Percentiles rank a stretch among this genome's conserved stretches.
Conservation (phyloP, 352 stramenopile species). For the Phytophthora parvispora region DNA sequence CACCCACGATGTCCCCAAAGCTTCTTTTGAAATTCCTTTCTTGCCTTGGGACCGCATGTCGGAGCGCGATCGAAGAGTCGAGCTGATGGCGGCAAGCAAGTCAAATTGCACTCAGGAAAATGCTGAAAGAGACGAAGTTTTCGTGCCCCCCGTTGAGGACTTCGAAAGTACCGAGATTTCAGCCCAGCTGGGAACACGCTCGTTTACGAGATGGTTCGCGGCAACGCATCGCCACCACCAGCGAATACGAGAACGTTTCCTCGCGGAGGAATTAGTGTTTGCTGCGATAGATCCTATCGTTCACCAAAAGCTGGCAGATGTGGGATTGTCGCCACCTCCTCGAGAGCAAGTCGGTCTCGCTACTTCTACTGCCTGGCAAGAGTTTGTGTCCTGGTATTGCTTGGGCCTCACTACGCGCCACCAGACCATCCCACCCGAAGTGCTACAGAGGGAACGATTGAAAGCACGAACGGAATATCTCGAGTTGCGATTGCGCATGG, state of each 20-base stretch:
- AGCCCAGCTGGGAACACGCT: constrained; percentile 50
- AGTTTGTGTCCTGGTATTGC: constrained; percentile 72
- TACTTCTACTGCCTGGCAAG: constrained; percentile 43
- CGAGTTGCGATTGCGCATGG: constrained; percentile 38
- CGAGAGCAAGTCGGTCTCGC: constrained; percentile 30
- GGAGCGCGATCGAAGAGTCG: constrained; percentile 47
- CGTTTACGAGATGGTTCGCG: constrained; percentile 72
- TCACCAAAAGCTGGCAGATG: constrained; percentile 44
- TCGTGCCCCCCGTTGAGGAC: constrained; percentile 51
- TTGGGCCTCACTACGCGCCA: constrained; percentile 29
- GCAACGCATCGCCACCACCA: constrained; percentile 50
- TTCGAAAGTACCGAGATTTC: constrained; percentile 58
- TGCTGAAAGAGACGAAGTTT: constrained; percentile 44
- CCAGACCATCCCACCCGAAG: constrained; percentile 30
- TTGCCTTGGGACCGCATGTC: constrained; percentile 56
- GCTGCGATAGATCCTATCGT: constrained; percentile 54
- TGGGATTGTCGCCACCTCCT: constrained; percentile 37
- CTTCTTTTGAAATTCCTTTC: constrained; percentile 30
- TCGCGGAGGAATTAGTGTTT: constrained; percentile 68
- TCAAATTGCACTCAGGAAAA: constrained; percentile 55
- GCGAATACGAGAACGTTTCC: constrained; percentile 61
- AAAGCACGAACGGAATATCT: constrained; percentile 50
- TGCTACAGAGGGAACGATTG: constrained; percentile 38
- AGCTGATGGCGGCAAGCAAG: constrained; percentile 69
- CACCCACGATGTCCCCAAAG: constrained; percentile 3